These are phyloP conservation scores for Silene conica DNA, from an alignment of 148 eudicot genomes.

Conservation along the genomic window DNA sequence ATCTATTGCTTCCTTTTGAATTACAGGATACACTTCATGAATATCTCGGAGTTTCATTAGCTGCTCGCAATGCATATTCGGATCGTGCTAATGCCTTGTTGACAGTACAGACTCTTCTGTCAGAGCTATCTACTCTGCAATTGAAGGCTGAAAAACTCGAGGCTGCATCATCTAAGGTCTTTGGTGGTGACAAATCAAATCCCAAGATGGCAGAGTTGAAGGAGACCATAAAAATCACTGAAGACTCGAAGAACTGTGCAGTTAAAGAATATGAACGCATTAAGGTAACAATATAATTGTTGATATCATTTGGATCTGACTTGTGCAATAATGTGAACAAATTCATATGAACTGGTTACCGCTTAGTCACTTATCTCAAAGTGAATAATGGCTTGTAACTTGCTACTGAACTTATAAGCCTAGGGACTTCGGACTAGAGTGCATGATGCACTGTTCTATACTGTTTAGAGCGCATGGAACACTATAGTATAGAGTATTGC, in stretches of 20 bases:
- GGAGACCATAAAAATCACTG: slow-evolving; percentile 68
- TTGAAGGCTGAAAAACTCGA: slow-evolving; percentile 59
- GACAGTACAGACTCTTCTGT: slow-evolving; percentile 87
- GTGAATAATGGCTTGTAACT: not conserved
- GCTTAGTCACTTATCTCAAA: not conserved
- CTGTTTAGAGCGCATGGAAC: not conserved
- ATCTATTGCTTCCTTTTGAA: slow-evolving; percentile 1
- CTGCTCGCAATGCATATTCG: slow-evolving; percentile 71
- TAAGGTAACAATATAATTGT: slow-evolving; percentile 50
- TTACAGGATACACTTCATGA: slow-evolving; percentile 89
- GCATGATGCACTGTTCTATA: not conserved
- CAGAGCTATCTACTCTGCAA: slow-evolving; percentile 68
- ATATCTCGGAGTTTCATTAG: slow-evolving; percentile 71
- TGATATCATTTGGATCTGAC: not conserved
- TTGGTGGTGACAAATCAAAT: slow-evolving; percentile 67
- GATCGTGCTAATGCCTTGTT: slow-evolving; percentile 90
- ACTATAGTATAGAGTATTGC: not conserved
- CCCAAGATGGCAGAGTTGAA: slow-evolving; percentile 70
- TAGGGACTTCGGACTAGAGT: not conserved
- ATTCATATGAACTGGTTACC: not conserved
- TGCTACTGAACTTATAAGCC: slow-evolving; percentile 10
- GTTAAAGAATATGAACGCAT: slow-evolving; percentile 76
- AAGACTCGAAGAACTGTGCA: slow-evolving; percentile 83
- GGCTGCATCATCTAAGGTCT: slow-evolving; percentile 60
- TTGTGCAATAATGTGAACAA: not conserved